Conservation (phyloP, 306 rosid species). For the Vicia villosa region DNA sequence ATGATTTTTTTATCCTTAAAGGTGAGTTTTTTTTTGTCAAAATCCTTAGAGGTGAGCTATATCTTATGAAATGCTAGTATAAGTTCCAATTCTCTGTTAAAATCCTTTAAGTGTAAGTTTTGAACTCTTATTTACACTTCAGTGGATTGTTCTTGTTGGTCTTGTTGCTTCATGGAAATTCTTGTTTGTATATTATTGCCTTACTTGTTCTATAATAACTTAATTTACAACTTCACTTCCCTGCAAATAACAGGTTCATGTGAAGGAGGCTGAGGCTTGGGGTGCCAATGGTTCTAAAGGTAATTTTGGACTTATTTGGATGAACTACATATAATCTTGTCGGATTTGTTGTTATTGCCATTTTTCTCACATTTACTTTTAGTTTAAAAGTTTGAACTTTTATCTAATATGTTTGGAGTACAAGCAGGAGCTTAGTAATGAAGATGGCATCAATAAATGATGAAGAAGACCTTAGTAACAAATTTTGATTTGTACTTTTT, state of each 20-base stretch:
- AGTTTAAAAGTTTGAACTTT: background rate
- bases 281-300: constrained; percentile 71
- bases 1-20: constrained; percentile 88
- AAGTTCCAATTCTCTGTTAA: constrained; percentile 40
- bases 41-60: constrained; percentile 75
- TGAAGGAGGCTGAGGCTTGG: constrained; percentile 72
- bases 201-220: constrained; percentile 35
- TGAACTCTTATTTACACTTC: constrained; percentile 29
- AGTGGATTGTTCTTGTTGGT: no score
- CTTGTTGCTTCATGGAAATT: no score
- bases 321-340: background rate
- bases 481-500: no score
- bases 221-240: constrained; percentile 35
- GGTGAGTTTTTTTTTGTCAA: constrained; percentile 42
- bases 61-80: constrained; percentile 30
- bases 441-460: no score
- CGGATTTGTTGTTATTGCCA: constrained; percentile 20
- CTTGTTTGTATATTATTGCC: constrained; percentile 29
- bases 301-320: constrained; percentile 40
- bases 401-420: constrained; percentile 3
- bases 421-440: no score
- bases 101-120: constrained; percentile 72
- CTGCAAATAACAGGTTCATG: constrained; percentile 66
- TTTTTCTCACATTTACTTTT: constrained; percentile 13
- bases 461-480: no score